phyloP scores from a whole-genome alignment of 2,329 filamentous ascomycete species.

The Aphanoascus verrucosus region DNA sequence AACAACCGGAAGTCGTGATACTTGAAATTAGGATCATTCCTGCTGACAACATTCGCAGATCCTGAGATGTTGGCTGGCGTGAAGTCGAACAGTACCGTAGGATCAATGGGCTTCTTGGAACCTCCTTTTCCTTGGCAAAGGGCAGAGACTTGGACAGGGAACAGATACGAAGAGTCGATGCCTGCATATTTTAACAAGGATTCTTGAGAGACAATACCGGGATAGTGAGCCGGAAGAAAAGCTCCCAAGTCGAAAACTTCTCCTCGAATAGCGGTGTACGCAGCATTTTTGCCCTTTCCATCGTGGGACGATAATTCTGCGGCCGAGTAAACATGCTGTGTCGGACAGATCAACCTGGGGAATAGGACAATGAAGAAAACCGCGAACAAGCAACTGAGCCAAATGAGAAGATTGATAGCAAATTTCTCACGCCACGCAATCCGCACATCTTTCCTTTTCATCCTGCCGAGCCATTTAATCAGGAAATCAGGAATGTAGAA shows the following conservation, averaged over 20 bases:
- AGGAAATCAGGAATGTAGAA: slow-evolving; percentile 79
- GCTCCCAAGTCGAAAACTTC: slow-evolving; percentile 71
- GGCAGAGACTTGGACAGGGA: slow-evolving; percentile 88
- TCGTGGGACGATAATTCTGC: slow-evolving; percentile 63
- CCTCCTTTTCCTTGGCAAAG: slow-evolving; percentile 65
- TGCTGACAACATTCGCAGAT: slow-evolving; percentile 53
- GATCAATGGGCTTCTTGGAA: slow-evolving; percentile 48
- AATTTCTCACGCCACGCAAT: slow-evolving; percentile 94
- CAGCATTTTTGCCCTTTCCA: slow-evolving; percentile 53
- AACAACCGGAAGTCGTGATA: slow-evolving; percentile 92
- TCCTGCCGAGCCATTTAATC: slow-evolving; percentile 65
- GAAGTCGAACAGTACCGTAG: slow-evolving; percentile 75
- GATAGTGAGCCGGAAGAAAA: slow-evolving; percentile 71
- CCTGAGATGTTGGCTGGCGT: slow-evolving; percentile 64
- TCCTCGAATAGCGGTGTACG: slow-evolving; percentile 76
- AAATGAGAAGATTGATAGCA: slow-evolving; percentile 96
- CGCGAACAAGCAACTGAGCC: slow-evolving; percentile 66
- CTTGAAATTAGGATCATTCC: slow-evolving; percentile 58
- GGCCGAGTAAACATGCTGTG: slow-evolving; percentile 73
- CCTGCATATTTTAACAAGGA: slow-evolving; percentile 72
- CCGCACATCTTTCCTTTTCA: slow-evolving; percentile 85
- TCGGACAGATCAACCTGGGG: slow-evolving; percentile 79
- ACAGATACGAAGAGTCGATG: slow-evolving; percentile 73
- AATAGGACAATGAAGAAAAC: slow-evolving; percentile 88
- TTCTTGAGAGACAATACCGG: slow-evolving; percentile 50